phyloP scores from a whole-genome alignment of 805 yeast species.

The Barnettozyma vustinii region DNA sequence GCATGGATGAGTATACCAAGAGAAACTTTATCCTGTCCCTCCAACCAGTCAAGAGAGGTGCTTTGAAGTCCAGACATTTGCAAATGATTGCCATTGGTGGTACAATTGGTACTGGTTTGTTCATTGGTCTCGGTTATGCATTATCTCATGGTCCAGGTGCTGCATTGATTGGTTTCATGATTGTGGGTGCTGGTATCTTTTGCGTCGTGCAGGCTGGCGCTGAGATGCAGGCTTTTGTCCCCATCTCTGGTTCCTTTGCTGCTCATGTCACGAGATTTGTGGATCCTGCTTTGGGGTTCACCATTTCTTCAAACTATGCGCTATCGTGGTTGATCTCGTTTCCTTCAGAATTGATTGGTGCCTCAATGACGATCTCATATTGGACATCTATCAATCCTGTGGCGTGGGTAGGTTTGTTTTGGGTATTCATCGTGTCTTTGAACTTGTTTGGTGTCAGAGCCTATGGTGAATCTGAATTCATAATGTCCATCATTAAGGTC shows the following conservation, averaged over 20 bases:
- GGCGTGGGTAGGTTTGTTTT: slow-evolving; percentile 56
- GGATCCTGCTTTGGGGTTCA: slow-evolving; percentile 52
- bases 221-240: slow-evolving; percentile 47
- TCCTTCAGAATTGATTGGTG: slow-evolving; percentile 58
- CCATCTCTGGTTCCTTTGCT: slow-evolving; percentile 49
- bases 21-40: slow-evolving; percentile 29
- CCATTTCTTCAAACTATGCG: slow-evolving; percentile 48
- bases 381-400: slow-evolving; percentile 49
- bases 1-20: slow-evolving; percentile 20
- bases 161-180: slow-evolving; percentile 48
- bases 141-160: slow-evolving; percentile 62
- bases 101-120: slow-evolving; percentile 66
- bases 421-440: slow-evolving; percentile 39
- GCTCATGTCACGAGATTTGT: slow-evolving; percentile 46
- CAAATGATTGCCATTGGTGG: slow-evolving; percentile 71
- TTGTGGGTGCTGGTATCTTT: slow-evolving; percentile 54
- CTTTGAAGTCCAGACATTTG: slow-evolving; percentile 52
- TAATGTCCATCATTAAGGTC: slow-evolving; percentile 41
- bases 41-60: slow-evolving; percentile 27
- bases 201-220: slow-evolving; percentile 57
- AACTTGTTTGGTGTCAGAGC: slow-evolving; percentile 49
- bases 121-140: slow-evolving; percentile 60
- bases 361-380: slow-evolving; percentile 49
- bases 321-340: slow-evolving; percentile 52
- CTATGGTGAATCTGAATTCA: slow-evolving; percentile 51